Percentiles rank a stretch among this genome's conserved stretches.
Evolutionary conservation across 2,329 filamentous ascomycete species (phyloP).

Genomic region (Arthroderma sp.): DNA sequence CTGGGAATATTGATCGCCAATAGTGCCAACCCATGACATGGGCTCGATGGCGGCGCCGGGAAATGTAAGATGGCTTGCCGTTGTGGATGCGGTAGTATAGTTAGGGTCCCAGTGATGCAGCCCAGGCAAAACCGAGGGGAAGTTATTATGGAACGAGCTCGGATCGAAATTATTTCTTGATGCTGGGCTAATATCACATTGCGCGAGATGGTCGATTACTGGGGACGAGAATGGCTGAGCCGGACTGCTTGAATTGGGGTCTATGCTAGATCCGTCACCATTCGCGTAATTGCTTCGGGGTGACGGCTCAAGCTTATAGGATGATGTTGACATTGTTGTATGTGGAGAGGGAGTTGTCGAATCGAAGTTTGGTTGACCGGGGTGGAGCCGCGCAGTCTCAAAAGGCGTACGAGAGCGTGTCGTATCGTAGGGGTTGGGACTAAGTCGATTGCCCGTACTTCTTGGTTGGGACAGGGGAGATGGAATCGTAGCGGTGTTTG

Average conservation of each 20-base stretch:
- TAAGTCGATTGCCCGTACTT: neutral
- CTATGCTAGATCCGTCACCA: neutral
- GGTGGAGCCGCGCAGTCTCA: neutral
- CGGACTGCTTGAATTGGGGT: neutral
- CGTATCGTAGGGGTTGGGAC: neutral
- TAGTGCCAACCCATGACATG: slow-evolving; percentile 30
- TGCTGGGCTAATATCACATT: slow-evolving; percentile 11
- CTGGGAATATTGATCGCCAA: slow-evolving; percentile 37
- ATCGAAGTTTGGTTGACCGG: neutral
- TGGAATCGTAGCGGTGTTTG: slow-evolving; percentile 19
- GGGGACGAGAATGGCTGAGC: neutral
- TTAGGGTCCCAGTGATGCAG: slow-evolving; percentile 34
- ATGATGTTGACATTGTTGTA: neutral
- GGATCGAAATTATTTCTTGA: slow-evolving; percentile 26
- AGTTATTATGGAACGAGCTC: slow-evolving; percentile 29
- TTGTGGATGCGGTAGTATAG: slow-evolving; percentile 29
- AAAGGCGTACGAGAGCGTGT: neutral
- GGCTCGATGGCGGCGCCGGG: slow-evolving; percentile 26
- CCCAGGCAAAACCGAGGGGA: slow-evolving; percentile 31
- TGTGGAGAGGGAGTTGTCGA: neutral
- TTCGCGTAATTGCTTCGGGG: neutral
- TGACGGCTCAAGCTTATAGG: neutral
- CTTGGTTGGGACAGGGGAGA: neutral
- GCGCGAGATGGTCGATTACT: slow-evolving; percentile 5
- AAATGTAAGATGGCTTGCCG: slow-evolving; percentile 26